A percentile compares a stretch with the other conserved stretches of the same genome.
Evolutionary conservation across 2,329 filamentous ascomycete species (phyloP).

Genomic region (Alternaria atra): DNA sequence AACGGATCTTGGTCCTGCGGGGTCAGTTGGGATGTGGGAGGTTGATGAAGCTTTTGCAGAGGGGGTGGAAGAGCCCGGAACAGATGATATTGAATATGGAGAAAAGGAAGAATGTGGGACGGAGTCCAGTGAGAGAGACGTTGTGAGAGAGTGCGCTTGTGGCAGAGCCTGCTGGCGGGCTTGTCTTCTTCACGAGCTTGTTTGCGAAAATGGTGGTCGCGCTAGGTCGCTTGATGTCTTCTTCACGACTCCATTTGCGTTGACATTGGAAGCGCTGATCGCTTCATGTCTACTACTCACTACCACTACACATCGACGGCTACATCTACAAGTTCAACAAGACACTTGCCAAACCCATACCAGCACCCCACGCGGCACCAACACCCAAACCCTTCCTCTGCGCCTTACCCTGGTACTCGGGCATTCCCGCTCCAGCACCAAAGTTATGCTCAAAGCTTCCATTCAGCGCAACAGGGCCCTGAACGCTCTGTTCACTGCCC

Average conservation of each 20-base stretch:
- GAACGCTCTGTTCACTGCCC: constrained; percentile 60
- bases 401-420: background rate
- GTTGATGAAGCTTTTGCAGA: background rate
- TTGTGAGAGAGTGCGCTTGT: background rate
- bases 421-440: background rate
- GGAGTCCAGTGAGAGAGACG: background rate
- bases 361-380: background rate
- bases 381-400: background rate
- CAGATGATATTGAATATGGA: background rate
- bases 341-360: background rate
- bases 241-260: background rate
- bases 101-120: background rate
- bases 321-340: constrained; percentile 4
- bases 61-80: background rate
- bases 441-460: constrained; percentile 22
- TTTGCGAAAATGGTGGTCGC: background rate
- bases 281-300: too few relatives aligned
- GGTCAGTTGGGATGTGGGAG: background rate
- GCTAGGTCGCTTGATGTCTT: background rate
- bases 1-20: background rate
- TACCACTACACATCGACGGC: background rate
- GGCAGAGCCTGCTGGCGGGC: background rate
- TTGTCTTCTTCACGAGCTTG: background rate
- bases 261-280: background rate
- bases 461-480: constrained; percentile 54